Base-by-base conservation (phyloP, 75 land plant genomes). In the Pseudotsuga menziesii region DNA sequence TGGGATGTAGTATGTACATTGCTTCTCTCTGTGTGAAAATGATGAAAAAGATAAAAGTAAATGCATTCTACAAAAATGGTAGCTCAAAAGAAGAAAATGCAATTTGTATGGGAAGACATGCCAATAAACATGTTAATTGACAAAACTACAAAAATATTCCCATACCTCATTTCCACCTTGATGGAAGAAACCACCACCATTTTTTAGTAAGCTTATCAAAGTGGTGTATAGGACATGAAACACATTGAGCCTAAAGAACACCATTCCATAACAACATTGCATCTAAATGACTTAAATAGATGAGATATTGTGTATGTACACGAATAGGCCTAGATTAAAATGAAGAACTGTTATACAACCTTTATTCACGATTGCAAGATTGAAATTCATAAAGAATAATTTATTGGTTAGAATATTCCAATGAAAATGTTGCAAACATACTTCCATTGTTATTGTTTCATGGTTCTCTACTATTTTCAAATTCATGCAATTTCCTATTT, bases 131-230 rank as follows among this genome's bases (percentile, higher is more conserved):
- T 44, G 52, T 11, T 0, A 44, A 44, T 44, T 6, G 52, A 44
- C 52, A 44, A 44, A 5, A 41, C 48, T 44, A 11, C 52, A 44
- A 44, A 44, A 44, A 8, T 7, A 7, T 44, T 44, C 8, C 52
- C 75, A 63, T 80, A 97, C 99, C 99, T 97, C 99, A 78, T 97
- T 97, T 56, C 99, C 98, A 56, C 96, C 88, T 72, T 98, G 99
- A 84, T 97, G 99, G 82, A 97, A 97, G 25, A 96, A 98, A 58
- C 99, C 99, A 54, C 99, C 99, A n/a, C 99, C 98, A 84, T n/a
- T 92, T 90, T 58, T 97, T 98, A 2, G 98, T 91, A 60, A 95
- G 95, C 80, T 95, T 98, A 69, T 97, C 99, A 78, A 97, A 97
- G 57, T 90, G 89, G 80, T 93, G 99, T 13, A 95, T 82, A 74